A percentile compares a stretch with the other conserved stretches of the same genome.
phyloP scores from a whole-genome alignment of 805 yeast species.

The Saturnispora kantuleensis region DNA sequence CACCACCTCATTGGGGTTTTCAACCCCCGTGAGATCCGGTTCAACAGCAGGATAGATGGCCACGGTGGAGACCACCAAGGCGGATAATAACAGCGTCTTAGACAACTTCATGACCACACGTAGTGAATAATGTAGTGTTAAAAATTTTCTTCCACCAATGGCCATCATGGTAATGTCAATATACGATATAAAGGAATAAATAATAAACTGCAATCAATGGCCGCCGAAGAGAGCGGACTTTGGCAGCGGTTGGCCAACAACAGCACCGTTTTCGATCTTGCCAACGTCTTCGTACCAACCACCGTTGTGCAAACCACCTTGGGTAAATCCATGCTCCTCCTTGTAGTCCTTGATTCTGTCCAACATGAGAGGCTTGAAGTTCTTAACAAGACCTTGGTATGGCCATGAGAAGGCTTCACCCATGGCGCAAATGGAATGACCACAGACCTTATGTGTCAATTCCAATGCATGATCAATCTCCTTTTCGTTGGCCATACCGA shows the following conservation, averaged over 20 bases:
- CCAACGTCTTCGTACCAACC: conserved; percentile 63
- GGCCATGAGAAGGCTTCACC: conserved; percentile 97
- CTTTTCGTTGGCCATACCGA: conserved; percentile 69
- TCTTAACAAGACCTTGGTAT: conserved; percentile 76
- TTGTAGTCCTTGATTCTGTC: conserved; percentile 63
- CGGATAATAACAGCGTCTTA: background rate
- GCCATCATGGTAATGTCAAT: background rate
- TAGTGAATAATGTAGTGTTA: background rate
- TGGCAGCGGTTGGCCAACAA: conserved; percentile 51
- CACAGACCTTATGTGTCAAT: conserved; percentile 79
- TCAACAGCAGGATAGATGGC: conserved; percentile 16
- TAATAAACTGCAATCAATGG: conserved; percentile 9
- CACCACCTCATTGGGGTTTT: conserved; percentile 11
- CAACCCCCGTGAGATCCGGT: conserved; percentile 2
- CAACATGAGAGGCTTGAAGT: conserved; percentile 74
- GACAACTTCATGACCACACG: background rate
- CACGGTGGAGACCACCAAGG: background rate
- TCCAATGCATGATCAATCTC: conserved; percentile 83
- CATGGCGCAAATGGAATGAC: conserved; percentile 85
- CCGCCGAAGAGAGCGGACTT: conserved; percentile 27
- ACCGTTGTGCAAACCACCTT: conserved; percentile 41
- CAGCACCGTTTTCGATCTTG: conserved; percentile 50
- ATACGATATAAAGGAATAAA: conserved; percentile 3
- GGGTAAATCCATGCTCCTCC: conserved; percentile 29
- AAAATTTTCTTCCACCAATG: background rate